Conservation (phyloP, 371 early-diverging fungal genomes). For the Blastocladiella emersonii region DNA sequence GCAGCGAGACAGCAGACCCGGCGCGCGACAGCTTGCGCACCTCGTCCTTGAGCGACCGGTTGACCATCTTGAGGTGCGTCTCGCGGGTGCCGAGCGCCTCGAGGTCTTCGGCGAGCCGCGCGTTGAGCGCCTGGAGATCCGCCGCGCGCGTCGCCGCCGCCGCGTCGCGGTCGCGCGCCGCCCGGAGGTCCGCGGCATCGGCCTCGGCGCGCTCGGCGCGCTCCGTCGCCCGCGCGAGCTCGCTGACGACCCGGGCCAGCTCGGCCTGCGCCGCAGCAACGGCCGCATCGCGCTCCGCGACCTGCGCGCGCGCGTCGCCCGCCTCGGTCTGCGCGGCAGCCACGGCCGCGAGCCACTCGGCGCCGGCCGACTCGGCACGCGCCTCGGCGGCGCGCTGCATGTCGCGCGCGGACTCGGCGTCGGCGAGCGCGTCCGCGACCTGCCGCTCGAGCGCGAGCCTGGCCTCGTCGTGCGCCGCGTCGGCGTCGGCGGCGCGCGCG, state of each 20-base stretch:
- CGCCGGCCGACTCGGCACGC: no score
- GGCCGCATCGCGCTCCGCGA: neutral
- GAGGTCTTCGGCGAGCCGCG: neutral
- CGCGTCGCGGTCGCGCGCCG: neutral
- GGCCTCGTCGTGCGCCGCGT: neutral
- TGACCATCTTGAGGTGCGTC: neutral
- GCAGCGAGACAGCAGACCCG: neutral
- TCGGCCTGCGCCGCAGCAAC: neutral
- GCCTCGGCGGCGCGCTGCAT: neutral
- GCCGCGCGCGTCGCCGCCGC: neutral
- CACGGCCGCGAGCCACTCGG: neutral
- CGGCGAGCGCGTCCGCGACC: neutral
- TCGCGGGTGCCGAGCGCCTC: neutral
- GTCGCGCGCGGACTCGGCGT: neutral
- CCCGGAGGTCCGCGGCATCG: neutral
- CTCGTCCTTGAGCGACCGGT: slow-evolving; percentile 1
- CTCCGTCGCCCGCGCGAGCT: no score
- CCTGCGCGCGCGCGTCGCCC: neutral
- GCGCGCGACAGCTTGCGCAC: neutral
- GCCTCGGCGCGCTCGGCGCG: neutral
- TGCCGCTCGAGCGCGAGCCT: neutral
- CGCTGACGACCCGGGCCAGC: neutral
- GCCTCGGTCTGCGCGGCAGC: no score
- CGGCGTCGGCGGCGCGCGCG: neutral
- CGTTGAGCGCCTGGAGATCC: neutral